Base-by-base conservation (phyloP, 306 rosid genomes). In the Cicer bijugum region DNA sequence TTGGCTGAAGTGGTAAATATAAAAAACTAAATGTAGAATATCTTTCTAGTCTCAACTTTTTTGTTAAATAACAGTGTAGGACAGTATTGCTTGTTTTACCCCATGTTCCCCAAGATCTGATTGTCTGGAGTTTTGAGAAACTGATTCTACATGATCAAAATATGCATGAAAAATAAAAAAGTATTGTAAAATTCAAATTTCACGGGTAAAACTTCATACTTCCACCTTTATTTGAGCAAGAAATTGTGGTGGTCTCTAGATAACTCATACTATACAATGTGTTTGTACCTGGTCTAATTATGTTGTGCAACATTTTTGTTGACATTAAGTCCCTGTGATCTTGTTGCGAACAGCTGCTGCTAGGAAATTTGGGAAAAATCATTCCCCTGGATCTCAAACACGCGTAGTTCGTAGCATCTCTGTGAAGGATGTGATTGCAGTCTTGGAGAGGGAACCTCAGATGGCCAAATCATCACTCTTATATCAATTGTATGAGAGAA, bases 401-500 rank as follows among this genome's bases (percentile, higher is more conserved):
- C 80, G 70, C 74, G 85, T 88, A 70, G 89, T 79, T 66, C 89
- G 91, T 12, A 88, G 85, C 73, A 86, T 93, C 69, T 83, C 89
- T 55, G 80, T 91, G 28, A 89, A 86, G 86, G 98, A 93, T 79
- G 94, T 91, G 60, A 89, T 93, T 79, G 89, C 92, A 28, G 96
- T 84, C 53, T 87, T 93, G 71, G 96, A 89, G 85, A 91, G 97
- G 82, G 98, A 93, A 77, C 96, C 96, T 33, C 96, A 89, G 76
- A 91, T 93, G 98, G 86, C 91, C 16, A 84, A 83, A 79, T 89
- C 96, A 38, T 80, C 94, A 48, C 82, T 85, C 28, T 66, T 91
- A 45, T 86, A 91, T 80, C 85, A 88, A 72, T 77, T 89, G 81
- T 86, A 84, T 28, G 93, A 91, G 74, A 89, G 71, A 82, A 75